These are phyloP conservation scores for Sphaerostilbella broomeana DNA, from an alignment of 2,329 filamentous ascomycete species.

Conservation along the genomic window DNA sequence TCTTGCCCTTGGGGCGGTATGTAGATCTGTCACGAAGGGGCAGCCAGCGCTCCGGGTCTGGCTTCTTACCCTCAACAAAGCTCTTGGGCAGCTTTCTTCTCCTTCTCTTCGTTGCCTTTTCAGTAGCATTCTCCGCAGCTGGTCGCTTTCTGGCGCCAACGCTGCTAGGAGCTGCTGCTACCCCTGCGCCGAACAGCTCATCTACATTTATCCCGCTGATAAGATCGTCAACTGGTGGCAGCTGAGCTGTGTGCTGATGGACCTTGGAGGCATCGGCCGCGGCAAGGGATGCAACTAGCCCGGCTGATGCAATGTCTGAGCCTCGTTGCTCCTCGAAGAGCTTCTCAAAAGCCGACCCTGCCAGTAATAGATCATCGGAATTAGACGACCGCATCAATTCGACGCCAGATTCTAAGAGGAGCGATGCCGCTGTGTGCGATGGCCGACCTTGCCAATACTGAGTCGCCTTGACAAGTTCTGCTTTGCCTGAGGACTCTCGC, in stretches of 20 bases:
- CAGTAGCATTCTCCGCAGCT: slow-evolving; percentile 25
- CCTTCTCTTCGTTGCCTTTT: slow-evolving; percentile 48
- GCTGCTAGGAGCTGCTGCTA: slow-evolving; percentile 37
- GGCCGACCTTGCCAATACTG: slow-evolving; percentile 67
- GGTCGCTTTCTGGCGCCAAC: slow-evolving; percentile 44
- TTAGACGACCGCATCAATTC: slow-evolving; percentile 72
- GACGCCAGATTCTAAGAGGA: slow-evolving; percentile 76
- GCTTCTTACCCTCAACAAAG: slow-evolving; percentile 68
- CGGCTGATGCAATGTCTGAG: slow-evolving; percentile 67
- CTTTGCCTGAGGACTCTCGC: slow-evolving; percentile 63
- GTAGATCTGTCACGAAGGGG: slow-evolving; percentile 82
- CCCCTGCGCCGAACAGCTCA: slow-evolving; percentile 58
- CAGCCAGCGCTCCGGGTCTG: slow-evolving; percentile 89
- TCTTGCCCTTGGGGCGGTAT: slow-evolving; percentile 86
- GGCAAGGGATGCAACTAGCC: slow-evolving; percentile 78
- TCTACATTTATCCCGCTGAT: slow-evolving; percentile 54
- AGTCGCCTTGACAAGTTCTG: slow-evolving; percentile 72
- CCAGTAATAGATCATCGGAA: slow-evolving; percentile 58
- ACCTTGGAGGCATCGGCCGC: slow-evolving; percentile 52
- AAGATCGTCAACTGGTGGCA: slow-evolving; percentile 58
- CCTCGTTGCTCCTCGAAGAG: slow-evolving; percentile 59
- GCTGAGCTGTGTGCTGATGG: slow-evolving; percentile 45
- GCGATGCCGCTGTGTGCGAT: slow-evolving; percentile 43
- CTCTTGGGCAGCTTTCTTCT: slow-evolving; percentile 62
- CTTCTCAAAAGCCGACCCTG: slow-evolving; percentile 71